phyloP scores from a whole-genome alignment of 2,329 filamentous ascomycete genomes.

The Botryotinia globosa region DNA sequence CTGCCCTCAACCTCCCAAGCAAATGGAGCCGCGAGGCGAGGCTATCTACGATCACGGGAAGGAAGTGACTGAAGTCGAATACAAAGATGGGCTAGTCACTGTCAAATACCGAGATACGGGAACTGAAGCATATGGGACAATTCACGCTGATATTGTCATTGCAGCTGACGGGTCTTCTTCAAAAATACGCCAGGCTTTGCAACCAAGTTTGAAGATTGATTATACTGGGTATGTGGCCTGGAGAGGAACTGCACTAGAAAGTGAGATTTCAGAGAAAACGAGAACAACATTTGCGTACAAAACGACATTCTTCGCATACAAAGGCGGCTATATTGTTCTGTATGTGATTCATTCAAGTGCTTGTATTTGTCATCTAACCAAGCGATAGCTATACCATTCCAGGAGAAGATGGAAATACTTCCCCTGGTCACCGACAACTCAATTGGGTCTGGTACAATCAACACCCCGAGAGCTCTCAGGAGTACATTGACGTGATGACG shows the following conservation, averaged over 20 bases:
- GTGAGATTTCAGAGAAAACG: not conserved
- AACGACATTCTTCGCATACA: not conserved
- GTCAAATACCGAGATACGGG: not conserved
- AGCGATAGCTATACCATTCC: not conserved
- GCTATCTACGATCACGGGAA: not conserved
- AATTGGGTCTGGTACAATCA: constrained; percentile 11
- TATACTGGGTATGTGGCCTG: constrained; percentile 11
- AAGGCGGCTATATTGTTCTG: not conserved
- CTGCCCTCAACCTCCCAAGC: not conserved
- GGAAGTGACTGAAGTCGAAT: not conserved
- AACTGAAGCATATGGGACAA: not conserved
- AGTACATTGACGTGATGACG: not conserved
- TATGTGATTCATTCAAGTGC: not conserved
- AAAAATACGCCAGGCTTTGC: not conserved
- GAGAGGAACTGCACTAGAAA: not conserved
- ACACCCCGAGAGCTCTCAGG: not conserved
- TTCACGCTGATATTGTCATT: constrained; percentile 3
- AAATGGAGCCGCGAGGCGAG: not conserved
- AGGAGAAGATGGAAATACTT: constrained; percentile 3
- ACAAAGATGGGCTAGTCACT: not conserved
- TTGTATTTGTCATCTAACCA: not conserved
- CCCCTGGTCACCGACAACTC: not conserved
- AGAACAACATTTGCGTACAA: not conserved
- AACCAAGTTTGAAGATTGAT: not conserved
- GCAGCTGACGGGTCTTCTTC: not conserved